Evolutionary conservation across 768 basidiomycete species (phyloP), one percentile per base, ranked within the genome.

Genomic region (Hygrocybe punicea): DNA sequence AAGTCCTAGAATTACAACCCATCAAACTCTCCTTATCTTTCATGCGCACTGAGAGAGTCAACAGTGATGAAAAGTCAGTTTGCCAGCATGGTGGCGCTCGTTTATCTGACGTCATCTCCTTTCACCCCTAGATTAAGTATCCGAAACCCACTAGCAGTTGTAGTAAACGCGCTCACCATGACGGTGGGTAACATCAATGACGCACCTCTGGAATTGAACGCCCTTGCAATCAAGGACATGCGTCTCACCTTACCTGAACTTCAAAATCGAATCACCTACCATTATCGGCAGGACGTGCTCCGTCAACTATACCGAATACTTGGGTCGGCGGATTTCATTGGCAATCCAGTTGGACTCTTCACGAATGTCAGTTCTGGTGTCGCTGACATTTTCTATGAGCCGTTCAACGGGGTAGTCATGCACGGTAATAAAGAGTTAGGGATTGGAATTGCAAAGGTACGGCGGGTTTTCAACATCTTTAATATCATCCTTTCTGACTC

Each of bases 351-450:
- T 45, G 97, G 97, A 9, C 80, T 99, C 44, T 98, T 99, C 79
- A 96, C 90, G 50, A 98, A 98, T 67, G 94, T 99, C 67, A 96
- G 93, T 67, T 97, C 94, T 25, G 97, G 97, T 10, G 91, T 98
- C 5, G 91, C 91, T 53, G 97, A 99, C 70, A 95, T 98, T 62
- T 98, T 99, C 78, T 97, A 98, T 62, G 96, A 98, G 70, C 97
- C 97, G 2, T 97, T 95, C 78, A 88, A 94, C 56, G 95, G 95
- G 34, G 90, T 95, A 29, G 89, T 99, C 55, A 90, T 96, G 83
- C 93, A 93, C 65, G 96, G 96, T 2, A 96, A 95, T 71, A 88
- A 86, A 65, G 96, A 98, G 57, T 73, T 98, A 24, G 97, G 95
- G 3, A 86, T 93, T 57, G 93, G 95, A 19, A 91, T 98, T 57